Conservation (phyloP, 1,284 basidiomycete genomes). For the Gymnopus androsaceus region DNA sequence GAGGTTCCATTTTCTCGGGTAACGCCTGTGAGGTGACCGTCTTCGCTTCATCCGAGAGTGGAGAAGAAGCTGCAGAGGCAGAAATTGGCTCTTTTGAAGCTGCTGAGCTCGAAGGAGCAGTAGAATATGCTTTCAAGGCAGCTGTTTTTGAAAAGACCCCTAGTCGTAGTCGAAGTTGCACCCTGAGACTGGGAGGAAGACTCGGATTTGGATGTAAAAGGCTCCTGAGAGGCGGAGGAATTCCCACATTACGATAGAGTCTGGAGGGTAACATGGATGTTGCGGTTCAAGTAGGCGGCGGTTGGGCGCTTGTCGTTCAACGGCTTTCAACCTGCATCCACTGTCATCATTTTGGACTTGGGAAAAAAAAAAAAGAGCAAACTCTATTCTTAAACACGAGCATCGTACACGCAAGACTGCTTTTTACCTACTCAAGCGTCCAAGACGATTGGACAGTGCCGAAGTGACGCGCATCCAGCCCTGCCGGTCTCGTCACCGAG, state of each 20-base stretch:
- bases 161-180: conserved; percentile 41
- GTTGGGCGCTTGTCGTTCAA: no score
- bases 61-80: conserved; percentile 19
- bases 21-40: conserved; percentile 28
- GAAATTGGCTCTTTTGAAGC: conserved; percentile 5
- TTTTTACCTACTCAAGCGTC: no score
- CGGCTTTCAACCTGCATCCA: no score
- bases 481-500: no score
- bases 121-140: conserved; percentile 21
- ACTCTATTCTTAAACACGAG: no score
- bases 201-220: conserved; percentile 37
- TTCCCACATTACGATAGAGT: conserved; percentile 42
- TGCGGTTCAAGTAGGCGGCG: no score
- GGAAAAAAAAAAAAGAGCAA: no score
- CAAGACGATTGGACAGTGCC: no score
- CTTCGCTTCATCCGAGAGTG: conserved; percentile 15
- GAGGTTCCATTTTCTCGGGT: conserved; percentile 47
- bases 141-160: conserved; percentile 25
- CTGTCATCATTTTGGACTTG: no score
- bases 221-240: conserved; percentile 40
- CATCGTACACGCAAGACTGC: no score
- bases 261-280: conserved; percentile 42
- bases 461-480: no score
- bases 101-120: conserved; percentile 16
- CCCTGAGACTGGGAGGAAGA: conserved; percentile 36